These are phyloP conservation scores for Plectranthus barbatus DNA, from an alignment of 257 asterid genomes.

Conservation along the genomic window DNA sequence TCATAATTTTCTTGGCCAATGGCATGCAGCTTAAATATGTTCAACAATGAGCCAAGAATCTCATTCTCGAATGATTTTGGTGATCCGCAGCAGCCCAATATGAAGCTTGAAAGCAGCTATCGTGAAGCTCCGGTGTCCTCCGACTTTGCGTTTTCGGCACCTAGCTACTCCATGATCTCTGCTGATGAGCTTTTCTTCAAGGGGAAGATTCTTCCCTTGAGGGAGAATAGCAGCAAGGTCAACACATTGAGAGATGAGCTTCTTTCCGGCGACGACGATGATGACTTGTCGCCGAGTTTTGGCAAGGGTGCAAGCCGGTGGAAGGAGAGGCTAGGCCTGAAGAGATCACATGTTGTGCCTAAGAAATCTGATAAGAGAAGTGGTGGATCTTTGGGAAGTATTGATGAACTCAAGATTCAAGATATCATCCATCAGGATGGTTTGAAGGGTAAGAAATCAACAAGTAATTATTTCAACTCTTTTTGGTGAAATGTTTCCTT, in stretches of 20 bases:
- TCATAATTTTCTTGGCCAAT: constrained; percentile 10
- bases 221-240: too few relatives aligned
- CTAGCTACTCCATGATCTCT: constrained; percentile 44
- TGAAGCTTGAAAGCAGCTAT: constrained; percentile 51
- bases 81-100: constrained; percentile 41
- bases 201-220: constrained; percentile 66
- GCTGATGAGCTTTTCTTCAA: constrained; percentile 73
- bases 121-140: constrained; percentile 81
- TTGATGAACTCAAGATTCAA: constrained; percentile 40
- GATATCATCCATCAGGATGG: constrained; percentile 14
- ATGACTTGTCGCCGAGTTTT: constrained; percentile 20
- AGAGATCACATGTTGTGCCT: constrained; percentile 31
- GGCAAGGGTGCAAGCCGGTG: constrained; percentile 38
- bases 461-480: not conserved
- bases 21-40: constrained; percentile 76
- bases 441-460: constrained; percentile 16
- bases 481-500: not conserved
- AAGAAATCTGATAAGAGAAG: constrained; percentile 31
- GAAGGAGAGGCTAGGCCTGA: constrained; percentile 64
- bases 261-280: constrained; percentile 30
- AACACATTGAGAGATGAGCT: constrained; percentile 72
- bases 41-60: constrained; percentile 79
- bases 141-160: constrained; percentile 60
- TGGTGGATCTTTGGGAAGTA: constrained; percentile 39
- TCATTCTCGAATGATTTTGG: constrained; percentile 83